Percentiles rank a stretch among this genome's conserved stretches.
phyloP scores from a whole-genome alignment of 106 monocot species.

The Dendrobium officinale region DNA sequence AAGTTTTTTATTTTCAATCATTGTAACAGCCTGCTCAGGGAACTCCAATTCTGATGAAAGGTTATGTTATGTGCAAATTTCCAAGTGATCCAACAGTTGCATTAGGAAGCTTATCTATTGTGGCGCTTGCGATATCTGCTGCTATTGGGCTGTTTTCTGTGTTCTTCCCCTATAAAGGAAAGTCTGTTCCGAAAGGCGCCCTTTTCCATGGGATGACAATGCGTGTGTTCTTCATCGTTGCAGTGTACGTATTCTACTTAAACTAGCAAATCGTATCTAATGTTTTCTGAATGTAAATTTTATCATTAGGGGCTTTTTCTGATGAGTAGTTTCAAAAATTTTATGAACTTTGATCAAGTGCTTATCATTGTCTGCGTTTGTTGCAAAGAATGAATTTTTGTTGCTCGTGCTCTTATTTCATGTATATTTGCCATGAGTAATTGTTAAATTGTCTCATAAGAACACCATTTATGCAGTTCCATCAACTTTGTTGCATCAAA shows the following conservation, averaged over 20 bases:
- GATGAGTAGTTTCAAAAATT: no score
- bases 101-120: slow-evolving; percentile 39
- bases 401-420: no score
- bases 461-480: no score
- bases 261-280: no score
- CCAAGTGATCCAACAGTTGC: slow-evolving; percentile 57
- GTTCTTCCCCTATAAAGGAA: slow-evolving; percentile 55
- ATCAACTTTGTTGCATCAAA: no score
- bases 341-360: no score
- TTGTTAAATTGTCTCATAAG: no score
- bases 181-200: slow-evolving; percentile 29
- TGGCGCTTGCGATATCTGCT: slow-evolving; percentile 19
- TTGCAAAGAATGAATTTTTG: no score
- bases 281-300: no score
- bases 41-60: slow-evolving; percentile 50
- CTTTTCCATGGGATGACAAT: slow-evolving; percentile 40
- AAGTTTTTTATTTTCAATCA: slow-evolving; percentile 1
- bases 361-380: no score
- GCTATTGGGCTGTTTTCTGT: slow-evolving; percentile 33
- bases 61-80: slow-evolving; percentile 59
- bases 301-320: no score
- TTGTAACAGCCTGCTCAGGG: slow-evolving; percentile 46
- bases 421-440: no score
- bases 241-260: slow-evolving; percentile 37
- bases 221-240: slow-evolving; percentile 45